These are phyloP conservation scores for Aureobasidium sp. DNA, from an alignment of 2,329 filamentous ascomycete genomes.

Conservation along the genomic window DNA sequence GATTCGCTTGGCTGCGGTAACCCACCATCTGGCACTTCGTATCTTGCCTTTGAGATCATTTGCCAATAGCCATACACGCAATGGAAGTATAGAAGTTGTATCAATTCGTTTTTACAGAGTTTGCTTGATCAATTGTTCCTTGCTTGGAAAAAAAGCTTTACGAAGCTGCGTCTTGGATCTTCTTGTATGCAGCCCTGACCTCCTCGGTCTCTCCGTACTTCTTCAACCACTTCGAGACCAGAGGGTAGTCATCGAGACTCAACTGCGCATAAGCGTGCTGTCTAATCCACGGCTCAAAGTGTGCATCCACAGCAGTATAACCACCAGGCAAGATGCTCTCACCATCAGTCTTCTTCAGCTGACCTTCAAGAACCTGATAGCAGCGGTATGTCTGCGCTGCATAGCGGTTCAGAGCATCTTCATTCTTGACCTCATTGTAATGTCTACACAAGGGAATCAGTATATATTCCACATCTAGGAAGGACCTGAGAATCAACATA, in stretches of 20 bases:
- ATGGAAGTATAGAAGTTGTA: too few species aligned
- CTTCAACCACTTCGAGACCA: slow-evolving; percentile 31
- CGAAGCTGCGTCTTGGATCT: slow-evolving; percentile 17
- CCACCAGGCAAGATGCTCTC: slow-evolving; percentile 30
- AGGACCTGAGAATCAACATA: neutral
- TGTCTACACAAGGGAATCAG: neutral
- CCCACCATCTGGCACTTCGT: neutral
- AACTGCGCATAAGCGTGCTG: slow-evolving; percentile 31
- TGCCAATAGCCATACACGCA: neutral
- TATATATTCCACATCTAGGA: too few species aligned
- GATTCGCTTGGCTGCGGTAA: neutral
- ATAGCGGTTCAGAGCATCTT: slow-evolving; percentile 34
- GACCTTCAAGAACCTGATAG: slow-evolving; percentile 33
- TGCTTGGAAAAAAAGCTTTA: neutral
- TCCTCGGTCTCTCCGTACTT: slow-evolving; percentile 28
- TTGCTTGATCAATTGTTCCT: neutral
- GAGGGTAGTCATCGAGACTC: slow-evolving; percentile 31
- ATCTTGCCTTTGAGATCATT: neutral
- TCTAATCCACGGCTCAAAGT: slow-evolving; percentile 35
- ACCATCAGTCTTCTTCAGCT: slow-evolving; percentile 31
- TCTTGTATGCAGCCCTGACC: slow-evolving; percentile 34
- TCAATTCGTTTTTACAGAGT: too few species aligned
- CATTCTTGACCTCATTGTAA: slow-evolving; percentile 28
- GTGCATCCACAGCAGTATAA: slow-evolving; percentile 32
- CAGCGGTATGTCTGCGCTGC: slow-evolving; percentile 33